Base-by-base conservation (phyloP, 1,284 basidiomycete genomes). In the Moesziomyces parantarcticus region DNA sequence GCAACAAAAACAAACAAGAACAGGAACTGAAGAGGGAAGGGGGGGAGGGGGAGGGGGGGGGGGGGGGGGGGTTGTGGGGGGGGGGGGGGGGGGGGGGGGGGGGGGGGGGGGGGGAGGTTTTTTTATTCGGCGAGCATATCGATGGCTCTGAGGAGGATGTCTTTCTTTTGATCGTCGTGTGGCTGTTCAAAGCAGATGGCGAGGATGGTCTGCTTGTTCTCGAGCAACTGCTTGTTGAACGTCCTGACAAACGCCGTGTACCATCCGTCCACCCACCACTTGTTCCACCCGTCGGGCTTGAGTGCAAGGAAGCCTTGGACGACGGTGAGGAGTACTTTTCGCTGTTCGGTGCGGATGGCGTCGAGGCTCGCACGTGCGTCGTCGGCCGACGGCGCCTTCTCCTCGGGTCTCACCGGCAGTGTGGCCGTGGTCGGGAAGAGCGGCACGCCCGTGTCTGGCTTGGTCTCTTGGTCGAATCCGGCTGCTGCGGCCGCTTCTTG, bases 211-310 rank as follows among this genome's bases (percentile, higher is more conserved):
- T 79, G 62, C 11, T 70, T 61, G 50, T 80, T 80, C 18, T 76
- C 56, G 10, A 66, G 41, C 13, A 82, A 48, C 46, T 79, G 74
- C 22, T 45, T 60, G 32, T 56, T 71, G 50, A 80, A 82, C 21
- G 42, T 39, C 23, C 77, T 36, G 1, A 74, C 58, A 21, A 77
- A 62, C 18, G 77, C 73, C 8, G 34, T 58, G 60, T 75, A 83
- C 80, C 78, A 83, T 8, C 64, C 70, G 22, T 58, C 41, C 6
- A 74, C 32, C 82, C 82, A 83, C 82, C 82, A 83, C 14, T 54
- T 34, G 20, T 63, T 46, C 81, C 81, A 83, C 7, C 54, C 57
- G 3, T 51, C 29, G 25, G 26, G 5, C 22, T 45, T 43, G 51
- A 39, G 39, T n/a, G 55, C 32, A 39, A 69, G 66, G 50, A 83